Base-by-base conservation (phyloP, 2,329 filamentous ascomycete species). In the Talaromyces sp. region DNA sequence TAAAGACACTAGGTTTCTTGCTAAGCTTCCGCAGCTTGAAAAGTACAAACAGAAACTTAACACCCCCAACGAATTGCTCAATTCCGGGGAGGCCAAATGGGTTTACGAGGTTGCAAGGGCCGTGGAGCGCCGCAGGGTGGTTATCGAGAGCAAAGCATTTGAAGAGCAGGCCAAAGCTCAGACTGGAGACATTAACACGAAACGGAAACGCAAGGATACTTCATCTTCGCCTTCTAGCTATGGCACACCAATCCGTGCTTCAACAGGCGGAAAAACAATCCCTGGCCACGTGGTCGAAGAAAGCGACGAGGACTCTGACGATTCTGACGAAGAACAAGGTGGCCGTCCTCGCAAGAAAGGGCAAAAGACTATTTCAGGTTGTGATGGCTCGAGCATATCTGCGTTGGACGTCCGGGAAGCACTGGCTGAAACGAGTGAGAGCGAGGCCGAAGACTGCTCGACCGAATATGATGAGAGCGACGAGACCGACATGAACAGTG, bases 261-360 rank as follows among this genome's bases (percentile, higher is more conserved):
- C 60, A 34, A 55, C 51, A 8, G 56, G 56, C 1, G 60, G 60
- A 4, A 62, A 62, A 52, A 59, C 56, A 23, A 33, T 62, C 30
- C 28, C 34, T 52, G 42, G 42, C 7, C 18, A 47, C 42, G 16
- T 23, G 4, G 18, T 18, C n/a, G n/a, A 47, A 7, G 33, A 36
- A 23, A 23, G 7, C 4, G 50, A 30, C 27, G 27, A 52, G 6
- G 50, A 52, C 23, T 50, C 44, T 23, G 16, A 16, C 16, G 27
- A 44, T 44, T 44, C 40, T 16, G 40, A 31, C 16, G 50, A 31
- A 14, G 28, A 16, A 10, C 50, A 52, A 47, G 42, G 18, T 7
- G n/a, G 12, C 9, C 50, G 42, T 47, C 42, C n/a, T 7, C 12
- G 33, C 33, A 7, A 52, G 18, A 52, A 14, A 23, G 50, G 7